phyloP scores from a whole-genome alignment of 2,329 filamentous ascomycete species.

The Exutisphaerella laricina region DNA sequence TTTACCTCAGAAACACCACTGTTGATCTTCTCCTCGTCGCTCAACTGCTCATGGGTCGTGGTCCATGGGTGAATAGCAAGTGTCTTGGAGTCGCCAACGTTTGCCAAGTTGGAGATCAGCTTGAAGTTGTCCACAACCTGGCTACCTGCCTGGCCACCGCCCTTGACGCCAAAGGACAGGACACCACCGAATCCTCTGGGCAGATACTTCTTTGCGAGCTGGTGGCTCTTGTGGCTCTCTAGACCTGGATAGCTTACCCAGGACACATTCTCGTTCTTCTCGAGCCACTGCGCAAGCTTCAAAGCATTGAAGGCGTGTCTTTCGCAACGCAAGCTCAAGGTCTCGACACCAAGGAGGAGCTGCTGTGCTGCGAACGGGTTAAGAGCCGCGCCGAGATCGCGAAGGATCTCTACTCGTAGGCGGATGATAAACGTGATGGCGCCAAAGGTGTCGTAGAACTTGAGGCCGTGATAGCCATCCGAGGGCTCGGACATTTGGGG shows the following conservation, averaged over 20 bases:
- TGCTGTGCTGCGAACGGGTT: constrained; percentile 94
- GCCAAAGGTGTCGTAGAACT: constrained; percentile 92
- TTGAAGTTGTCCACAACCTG: constrained; percentile 92
- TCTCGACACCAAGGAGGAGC: constrained; percentile 83
- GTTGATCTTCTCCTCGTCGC: constrained; percentile 69
- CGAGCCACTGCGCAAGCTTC: constrained; percentile 73
- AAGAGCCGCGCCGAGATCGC: constrained; percentile 75
- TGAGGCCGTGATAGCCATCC: constrained; percentile 85
- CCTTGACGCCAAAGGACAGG: constrained; percentile 88
- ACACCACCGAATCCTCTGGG: constrained; percentile 82
- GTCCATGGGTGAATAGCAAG: constrained; percentile 93
- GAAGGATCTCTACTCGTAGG: constrained; percentile 80
- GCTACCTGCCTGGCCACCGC: constrained; percentile 73
- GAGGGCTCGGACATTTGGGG: constrained; percentile 87
- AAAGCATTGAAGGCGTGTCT: constrained; percentile 80
- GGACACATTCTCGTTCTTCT: constrained; percentile 73
- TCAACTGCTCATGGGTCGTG: constrained; percentile 90
- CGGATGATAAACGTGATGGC: constrained; percentile 75
- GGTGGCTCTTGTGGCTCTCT: constrained; percentile 72
- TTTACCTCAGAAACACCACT: constrained; percentile 65
- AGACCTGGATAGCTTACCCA: constrained; percentile 96
- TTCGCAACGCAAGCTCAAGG: constrained; percentile 78
- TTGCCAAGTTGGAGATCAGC: constrained; percentile 90
- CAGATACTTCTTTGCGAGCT: constrained; percentile 79
- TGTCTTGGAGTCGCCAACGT: constrained; percentile 93